phyloP scores from a whole-genome alignment of 345 rosid genomes.

The Brassica napus region Da-Ae NC_063435.1:3723001-3723500 shows the following conservation, averaged over 20 bases:
- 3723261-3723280: neutral
- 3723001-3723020: neutral
- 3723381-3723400: constrained; percentile 20
- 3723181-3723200: neutral
- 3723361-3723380: neutral
- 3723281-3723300: constrained; percentile 8
- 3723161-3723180: neutral
- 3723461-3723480: constrained; percentile 22
- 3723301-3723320: neutral
- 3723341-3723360: neutral
- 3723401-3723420: neutral
- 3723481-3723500: constrained; percentile 27
- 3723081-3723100: neutral
- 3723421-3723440: neutral
- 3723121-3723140: neutral
- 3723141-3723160: neutral
- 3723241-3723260: neutral
- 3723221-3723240: neutral
- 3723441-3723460: constrained; percentile 4
- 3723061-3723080: neutral
- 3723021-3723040: neutral
- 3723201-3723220: neutral
- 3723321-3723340: neutral
- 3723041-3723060: neutral
- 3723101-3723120: neutral